Evolutionary conservation across 495 filamentous ascomycete species (phyloP).

Genomic region (Neurospora cerealis): DNA sequence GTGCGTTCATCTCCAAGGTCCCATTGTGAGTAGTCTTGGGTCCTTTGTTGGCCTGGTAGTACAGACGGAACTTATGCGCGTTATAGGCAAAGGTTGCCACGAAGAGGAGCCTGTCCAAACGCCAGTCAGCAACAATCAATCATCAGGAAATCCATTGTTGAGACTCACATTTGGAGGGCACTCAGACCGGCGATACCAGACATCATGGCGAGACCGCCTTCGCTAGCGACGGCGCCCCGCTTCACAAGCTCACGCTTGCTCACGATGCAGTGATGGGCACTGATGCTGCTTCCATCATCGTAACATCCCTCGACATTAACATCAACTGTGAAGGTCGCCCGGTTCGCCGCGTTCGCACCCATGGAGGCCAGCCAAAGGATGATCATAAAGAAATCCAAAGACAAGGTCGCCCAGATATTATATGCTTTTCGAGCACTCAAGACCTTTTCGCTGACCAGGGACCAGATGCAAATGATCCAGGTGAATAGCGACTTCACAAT

Average conservation of each 20-base stretch:
- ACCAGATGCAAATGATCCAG: conserved; percentile 31
- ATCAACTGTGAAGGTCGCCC: conserved; percentile 23
- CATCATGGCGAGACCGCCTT: conserved; percentile 20
- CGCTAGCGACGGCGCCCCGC: conserved; percentile 19
- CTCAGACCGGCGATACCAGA: conserved; percentile 33
- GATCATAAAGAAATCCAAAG: conserved; percentile 34
- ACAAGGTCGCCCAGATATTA: conserved; percentile 38
- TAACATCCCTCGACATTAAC: conserved; percentile 25
- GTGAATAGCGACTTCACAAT: conserved; percentile 32
- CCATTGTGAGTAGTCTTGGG: conserved; percentile 16
- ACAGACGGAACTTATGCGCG: conserved; percentile 30
- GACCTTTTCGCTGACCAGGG: conserved; percentile 31
- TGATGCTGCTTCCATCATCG: conserved; percentile 28
- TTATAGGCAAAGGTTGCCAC: conserved; percentile 33
- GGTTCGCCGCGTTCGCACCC: conserved; percentile 30
- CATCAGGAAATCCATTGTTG: background rate
- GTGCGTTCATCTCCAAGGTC: conserved; percentile 27
- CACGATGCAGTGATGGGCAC: conserved; percentile 25
- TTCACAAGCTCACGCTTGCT: conserved; percentile 14
- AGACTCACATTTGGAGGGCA: conserved; percentile 27
- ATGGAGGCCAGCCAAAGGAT: conserved; percentile 40
- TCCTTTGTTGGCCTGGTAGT: conserved; percentile 16
- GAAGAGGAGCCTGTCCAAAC: conserved; percentile 29
- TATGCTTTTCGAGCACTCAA: conserved; percentile 23
- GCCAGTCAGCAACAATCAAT: background rate